Percentiles rank a stretch among this genome's conserved stretches.
Evolutionary conservation across 805 yeast genomes (phyloP).

Genomic region (Isabelozyma rhagii): DNA sequence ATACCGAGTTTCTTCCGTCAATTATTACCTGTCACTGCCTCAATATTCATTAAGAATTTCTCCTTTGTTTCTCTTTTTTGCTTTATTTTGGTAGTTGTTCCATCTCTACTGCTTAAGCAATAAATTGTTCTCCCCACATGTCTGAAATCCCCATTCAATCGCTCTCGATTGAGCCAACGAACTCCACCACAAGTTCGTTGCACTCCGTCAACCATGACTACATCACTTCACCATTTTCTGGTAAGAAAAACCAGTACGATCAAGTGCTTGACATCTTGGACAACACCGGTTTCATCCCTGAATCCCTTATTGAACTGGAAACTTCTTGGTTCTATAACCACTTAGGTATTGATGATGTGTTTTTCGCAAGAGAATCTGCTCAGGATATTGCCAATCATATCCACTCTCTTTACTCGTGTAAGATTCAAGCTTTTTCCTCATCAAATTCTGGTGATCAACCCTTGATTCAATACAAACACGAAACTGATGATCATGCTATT

Average conservation of each 20-base stretch:
- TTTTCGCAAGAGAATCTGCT: constrained; percentile 82
- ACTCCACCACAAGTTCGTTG: constrained; percentile 29
- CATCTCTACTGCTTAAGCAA: not conserved
- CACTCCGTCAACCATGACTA: constrained; percentile 54
- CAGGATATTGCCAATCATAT: constrained; percentile 79
- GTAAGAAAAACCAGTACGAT: constrained; percentile 77
- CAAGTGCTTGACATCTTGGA: constrained; percentile 79
- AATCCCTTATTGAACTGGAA: constrained; percentile 77
- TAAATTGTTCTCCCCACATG: not conserved
- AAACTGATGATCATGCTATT: constrained; percentile 82
- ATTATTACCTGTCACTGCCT: no score
- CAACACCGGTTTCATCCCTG: constrained; percentile 86
- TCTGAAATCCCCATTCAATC: constrained; percentile 12
- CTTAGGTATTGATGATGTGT: constrained; percentile 88
- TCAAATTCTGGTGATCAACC: constrained; percentile 26
- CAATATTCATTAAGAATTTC: no score
- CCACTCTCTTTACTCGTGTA: constrained; percentile 87
- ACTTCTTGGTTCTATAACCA: constrained; percentile 84
- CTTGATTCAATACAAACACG: constrained; percentile 74
- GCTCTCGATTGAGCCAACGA: constrained; percentile 20
- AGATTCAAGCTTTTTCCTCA: constrained; percentile 68
- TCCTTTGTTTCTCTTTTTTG: not conserved
- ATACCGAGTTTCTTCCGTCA: not conserved
- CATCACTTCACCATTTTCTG: constrained; percentile 70
- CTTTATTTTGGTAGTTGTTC: not conserved